These are phyloP conservation scores for Limnanthes douglasii DNA, from an alignment of 345 rosid genomes.

Conservation along the genomic window DNA sequence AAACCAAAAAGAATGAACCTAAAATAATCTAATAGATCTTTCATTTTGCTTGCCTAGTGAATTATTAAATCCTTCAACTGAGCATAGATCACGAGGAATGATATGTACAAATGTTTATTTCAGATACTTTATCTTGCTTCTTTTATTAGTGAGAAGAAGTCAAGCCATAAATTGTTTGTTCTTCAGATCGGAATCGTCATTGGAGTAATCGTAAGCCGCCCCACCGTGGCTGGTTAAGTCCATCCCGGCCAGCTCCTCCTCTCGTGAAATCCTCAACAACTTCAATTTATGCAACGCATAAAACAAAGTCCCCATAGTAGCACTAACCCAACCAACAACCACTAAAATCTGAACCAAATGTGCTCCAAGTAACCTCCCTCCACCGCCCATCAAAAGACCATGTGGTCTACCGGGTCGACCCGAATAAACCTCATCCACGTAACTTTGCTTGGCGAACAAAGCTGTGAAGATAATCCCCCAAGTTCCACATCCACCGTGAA, in stretches of 20 bases:
- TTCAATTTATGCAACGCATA: conserved; percentile 12
- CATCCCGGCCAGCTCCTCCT: conserved; percentile 24
- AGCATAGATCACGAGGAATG: too few species aligned
- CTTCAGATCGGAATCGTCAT: too few species aligned
- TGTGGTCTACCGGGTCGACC: conserved; percentile 19
- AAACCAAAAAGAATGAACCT: too few species aligned
- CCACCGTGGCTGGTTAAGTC: conserved; percentile 30
- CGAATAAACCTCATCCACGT: conserved; percentile 14
- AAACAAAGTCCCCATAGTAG: conserved; percentile 26
- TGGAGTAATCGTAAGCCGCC: conserved; percentile 14
- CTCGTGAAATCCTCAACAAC: conserved; percentile 21
- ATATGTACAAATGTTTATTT: too few species aligned
- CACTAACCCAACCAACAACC: conserved; percentile 19
- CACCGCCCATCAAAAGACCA: conserved; percentile 28
- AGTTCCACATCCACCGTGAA: conserved; percentile 26
- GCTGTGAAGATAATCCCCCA: conserved; percentile 29
- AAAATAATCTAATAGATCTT: too few species aligned
- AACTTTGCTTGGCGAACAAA: conserved; percentile 15
- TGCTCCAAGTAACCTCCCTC: conserved; percentile 19
- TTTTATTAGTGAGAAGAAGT: too few species aligned
- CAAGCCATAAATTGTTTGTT: too few species aligned
- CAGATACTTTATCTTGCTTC: too few species aligned
- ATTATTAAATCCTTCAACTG: too few species aligned
- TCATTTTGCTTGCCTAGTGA: too few species aligned
- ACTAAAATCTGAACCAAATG: conserved; percentile 21